These are phyloP conservation scores for Knoxdaviesia capensis DNA, from an alignment of 2,329 filamentous ascomycete species.

Conservation along the genomic window DNA sequence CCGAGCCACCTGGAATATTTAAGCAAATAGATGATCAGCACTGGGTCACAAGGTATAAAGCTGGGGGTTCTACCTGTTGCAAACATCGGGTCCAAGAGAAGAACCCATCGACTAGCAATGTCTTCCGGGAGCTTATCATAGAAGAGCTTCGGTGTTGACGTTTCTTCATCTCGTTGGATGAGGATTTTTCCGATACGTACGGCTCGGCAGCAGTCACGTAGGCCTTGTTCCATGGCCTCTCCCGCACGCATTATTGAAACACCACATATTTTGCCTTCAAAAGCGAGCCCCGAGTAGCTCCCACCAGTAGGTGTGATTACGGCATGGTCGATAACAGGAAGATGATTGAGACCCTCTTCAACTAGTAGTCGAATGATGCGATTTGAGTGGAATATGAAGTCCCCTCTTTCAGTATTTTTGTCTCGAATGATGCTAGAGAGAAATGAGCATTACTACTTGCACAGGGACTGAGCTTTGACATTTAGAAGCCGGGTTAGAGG, in stretches of 20 bases:
- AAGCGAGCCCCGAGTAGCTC: conserved; percentile 76
- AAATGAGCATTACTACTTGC: conserved; percentile 5
- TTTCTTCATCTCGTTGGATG: conserved; percentile 95
- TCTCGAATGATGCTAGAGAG: conserved; percentile 73
- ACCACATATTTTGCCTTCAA: conserved; percentile 95
- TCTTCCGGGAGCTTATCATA: conserved; percentile 96
- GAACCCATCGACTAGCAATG: conserved; percentile 79
- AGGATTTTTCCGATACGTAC: conserved; percentile 96
- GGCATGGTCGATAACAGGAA: conserved; percentile 73
- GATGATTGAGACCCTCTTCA: conserved; percentile 90
- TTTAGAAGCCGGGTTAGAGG: conserved; percentile 2
- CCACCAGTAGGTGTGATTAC: conserved; percentile 83
- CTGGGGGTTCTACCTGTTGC: conserved; percentile 52
- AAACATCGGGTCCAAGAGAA: conserved; percentile 96
- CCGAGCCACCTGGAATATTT: conserved; percentile 52
- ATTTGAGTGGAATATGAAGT: conserved; percentile 99
- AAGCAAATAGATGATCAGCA: not conserved
- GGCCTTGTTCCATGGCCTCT: conserved; percentile 94
- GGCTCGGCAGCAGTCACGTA: conserved; percentile 92
- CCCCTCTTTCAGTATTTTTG: conserved; percentile 70
- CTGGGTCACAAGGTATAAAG: not conserved
- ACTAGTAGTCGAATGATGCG: conserved; percentile 91
- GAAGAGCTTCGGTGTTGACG: conserved; percentile 75
- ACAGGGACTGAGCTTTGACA: conserved; percentile 3
- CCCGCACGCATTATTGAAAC: conserved; percentile 97